Evolutionary conservation across 192 early-diverging fungal species (phyloP), one percentile per base, ranked within the genome.

Genomic region (Gryganskiella cystojenkinii): DNA sequence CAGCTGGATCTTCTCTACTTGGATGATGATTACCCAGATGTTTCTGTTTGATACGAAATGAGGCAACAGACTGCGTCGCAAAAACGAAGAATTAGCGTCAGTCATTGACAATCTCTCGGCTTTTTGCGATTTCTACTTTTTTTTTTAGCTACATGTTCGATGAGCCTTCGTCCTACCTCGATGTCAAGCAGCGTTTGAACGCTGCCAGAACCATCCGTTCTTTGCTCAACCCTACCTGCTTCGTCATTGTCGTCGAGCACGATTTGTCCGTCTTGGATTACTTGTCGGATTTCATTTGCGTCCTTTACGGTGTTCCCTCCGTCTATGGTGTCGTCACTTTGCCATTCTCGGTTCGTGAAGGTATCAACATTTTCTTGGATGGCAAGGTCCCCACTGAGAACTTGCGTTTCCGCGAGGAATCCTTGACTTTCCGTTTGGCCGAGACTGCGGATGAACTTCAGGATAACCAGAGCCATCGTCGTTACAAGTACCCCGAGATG

Each of bases 161-260:
- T 81, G 97, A 99, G 84, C 97, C 97, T 54, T 99, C 97, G 42
- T 94, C 92, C 49, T 99, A 98, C 79, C 81, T 99, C 63, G 97
- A 99, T 85, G 97, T 99, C 52, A 99, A 97, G 90, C 97, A 99
- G 86, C 94, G 97, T 88, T 86, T 99, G 80, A 98, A 97, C 71
- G 97, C 97, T 59, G 95, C 96, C 63, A 84, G 88, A 35, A 93
- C 96, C 24, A 97, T 99, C 73, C 95, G 96, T 52, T 88, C 89
- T 42, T 79, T 99, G 59, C 84, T 97, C 44, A 66, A 74, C 22
- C 82, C 93, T 20, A 87, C 82, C 10, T 64, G 87, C 66, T 98
- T 97, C 83, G 91, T 99, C 51, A 94, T 99, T 81, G 95, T 94
- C 63, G 95, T 98, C 31, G 96, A 99, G 90, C 97, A 99, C 93